Base-by-base conservation (phyloP, 805 yeast species). In the Diddensiella santjacobensis region DNA sequence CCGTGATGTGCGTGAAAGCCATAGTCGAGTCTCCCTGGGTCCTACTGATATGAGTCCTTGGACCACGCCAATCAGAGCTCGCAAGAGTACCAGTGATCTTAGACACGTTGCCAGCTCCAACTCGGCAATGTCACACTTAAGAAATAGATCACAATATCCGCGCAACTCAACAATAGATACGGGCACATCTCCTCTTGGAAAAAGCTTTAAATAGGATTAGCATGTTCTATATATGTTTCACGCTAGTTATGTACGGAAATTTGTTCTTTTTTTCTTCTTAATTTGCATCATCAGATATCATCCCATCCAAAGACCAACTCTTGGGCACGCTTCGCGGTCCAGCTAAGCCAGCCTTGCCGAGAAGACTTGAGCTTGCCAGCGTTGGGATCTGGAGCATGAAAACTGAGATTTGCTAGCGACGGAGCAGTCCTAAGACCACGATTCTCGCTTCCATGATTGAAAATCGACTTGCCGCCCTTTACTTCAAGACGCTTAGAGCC, bases 221-320 rank as follows among this genome's bases (percentile, higher is more conserved):
- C n/a, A n/a, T n/a, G n/a, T n/a, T n/a, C n/a, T n/a, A n/a, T n/a
- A n/a, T n/a, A n/a, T n/a, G n/a, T n/a, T n/a, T n/a, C n/a, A n/a
- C n/a, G n/a, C n/a, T n/a, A n/a, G n/a, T n/a, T n/a, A n/a, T n/a
- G n/a, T n/a, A n/a, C n/a, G n/a, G n/a, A n/a, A n/a, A n/a, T n/a
- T n/a, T n/a, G n/a, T n/a, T n/a, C n/a, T n/a, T n/a, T n/a, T n/a
- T n/a, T n/a, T n/a, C n/a, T n/a, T n/a, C n/a, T n/a, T n/a, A n/a
- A n/a, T n/a, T n/a, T n/a, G n/a, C n/a, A n/a, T n/a, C n/a, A 10
- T 31, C 33, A 48, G 10, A 48, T 33, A 40, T 76, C 77, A 43
- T 77, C 80, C 80, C 80, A 78, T 1, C 81, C 81, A 58, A 78
- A 78, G 31, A 78, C 59, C 65, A 78, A 64, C 56, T 77, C 77